Evolutionary conservation across 805 yeast species (phyloP).

Genomic region (Saccharomycopsis vini): DNA sequence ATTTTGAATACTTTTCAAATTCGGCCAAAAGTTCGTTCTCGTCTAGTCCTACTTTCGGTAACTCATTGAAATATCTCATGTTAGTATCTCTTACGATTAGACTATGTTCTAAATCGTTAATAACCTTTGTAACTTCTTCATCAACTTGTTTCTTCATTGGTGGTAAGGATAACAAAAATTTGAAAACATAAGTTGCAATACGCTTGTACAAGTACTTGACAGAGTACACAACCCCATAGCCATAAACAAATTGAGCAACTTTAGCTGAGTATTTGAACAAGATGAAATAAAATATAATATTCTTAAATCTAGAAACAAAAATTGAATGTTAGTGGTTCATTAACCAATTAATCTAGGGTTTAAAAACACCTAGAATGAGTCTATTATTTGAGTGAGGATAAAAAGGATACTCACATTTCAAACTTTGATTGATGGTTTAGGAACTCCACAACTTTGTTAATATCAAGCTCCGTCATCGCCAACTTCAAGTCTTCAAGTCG

Average conservation of each 20-base stretch:
- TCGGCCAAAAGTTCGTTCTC: conserved; percentile 38
- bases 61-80: conserved; percentile 33
- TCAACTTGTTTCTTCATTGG: conserved; percentile 48
- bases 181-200: conserved; percentile 25
- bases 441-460: conserved; percentile 4
- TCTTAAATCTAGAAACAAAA: neutral
- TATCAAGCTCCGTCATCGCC: too few species aligned
- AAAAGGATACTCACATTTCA: conserved; percentile 1
- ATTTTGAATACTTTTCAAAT: conserved; percentile 37
- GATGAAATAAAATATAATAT: conserved; percentile 9
- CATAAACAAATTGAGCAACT: conserved; percentile 16
- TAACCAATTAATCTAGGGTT: neutral
- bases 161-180: conserved; percentile 38
- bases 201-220: conserved; percentile 18
- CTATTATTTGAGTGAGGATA: too few species aligned
- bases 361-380: neutral
- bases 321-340: neutral
- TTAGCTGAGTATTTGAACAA: neutral
- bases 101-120: conserved; percentile 42
- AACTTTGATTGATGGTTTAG: conserved; percentile 6
- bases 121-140: conserved; percentile 43
- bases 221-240: conserved; percentile 21
- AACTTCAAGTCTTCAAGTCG: too few species aligned
- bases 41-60: conserved; percentile 57
- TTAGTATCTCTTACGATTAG: conserved; percentile 46